These are phyloP conservation scores for Cladosporium sp. DNA, from an alignment of 2,329 filamentous ascomycete genomes.

Conservation along the genomic window DNA sequence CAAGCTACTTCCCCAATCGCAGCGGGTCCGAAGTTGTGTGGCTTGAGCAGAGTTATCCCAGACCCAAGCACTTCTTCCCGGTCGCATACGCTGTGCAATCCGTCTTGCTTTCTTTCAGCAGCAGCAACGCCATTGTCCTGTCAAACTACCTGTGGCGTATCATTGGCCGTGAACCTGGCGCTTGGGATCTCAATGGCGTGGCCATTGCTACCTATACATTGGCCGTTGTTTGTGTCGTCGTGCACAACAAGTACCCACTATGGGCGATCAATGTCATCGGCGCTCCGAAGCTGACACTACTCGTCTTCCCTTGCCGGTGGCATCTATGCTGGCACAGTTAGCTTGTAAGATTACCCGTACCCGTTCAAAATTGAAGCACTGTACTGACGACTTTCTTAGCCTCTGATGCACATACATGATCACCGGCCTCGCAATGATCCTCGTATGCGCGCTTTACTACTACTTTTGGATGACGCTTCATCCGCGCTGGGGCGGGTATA, in stretches of 20 bases:
- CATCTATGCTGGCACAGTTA: constrained; percentile 58
- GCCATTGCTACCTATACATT: constrained; percentile 61
- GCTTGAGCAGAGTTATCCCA: constrained; percentile 63
- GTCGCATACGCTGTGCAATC: constrained; percentile 61
- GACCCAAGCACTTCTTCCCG: constrained; percentile 61
- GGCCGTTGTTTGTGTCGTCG: constrained; percentile 44
- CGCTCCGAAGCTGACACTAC: no score
- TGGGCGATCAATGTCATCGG: no score
- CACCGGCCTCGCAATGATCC: no score
- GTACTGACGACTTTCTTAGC: no score
- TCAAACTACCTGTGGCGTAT: constrained; percentile 61
- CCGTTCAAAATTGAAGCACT: no score
- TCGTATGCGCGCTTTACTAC: no score
- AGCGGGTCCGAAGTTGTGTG: constrained; percentile 61
- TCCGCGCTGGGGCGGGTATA: no score
- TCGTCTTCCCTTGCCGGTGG: no score
- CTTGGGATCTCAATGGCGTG: constrained; percentile 64
- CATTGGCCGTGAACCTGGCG: constrained; percentile 45
- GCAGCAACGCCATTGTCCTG: constrained; percentile 58
- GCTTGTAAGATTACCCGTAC: constrained; percentile 40
- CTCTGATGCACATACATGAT: no score
- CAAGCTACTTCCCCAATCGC: constrained; percentile 62
- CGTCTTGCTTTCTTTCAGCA: constrained; percentile 61
- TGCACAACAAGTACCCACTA: constrained; percentile 53
- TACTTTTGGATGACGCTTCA: no score